These are phyloP conservation scores for Artemisia tridentata DNA, from an alignment of 129 eudicot genomes.

Conservation along the genomic window DNA sequence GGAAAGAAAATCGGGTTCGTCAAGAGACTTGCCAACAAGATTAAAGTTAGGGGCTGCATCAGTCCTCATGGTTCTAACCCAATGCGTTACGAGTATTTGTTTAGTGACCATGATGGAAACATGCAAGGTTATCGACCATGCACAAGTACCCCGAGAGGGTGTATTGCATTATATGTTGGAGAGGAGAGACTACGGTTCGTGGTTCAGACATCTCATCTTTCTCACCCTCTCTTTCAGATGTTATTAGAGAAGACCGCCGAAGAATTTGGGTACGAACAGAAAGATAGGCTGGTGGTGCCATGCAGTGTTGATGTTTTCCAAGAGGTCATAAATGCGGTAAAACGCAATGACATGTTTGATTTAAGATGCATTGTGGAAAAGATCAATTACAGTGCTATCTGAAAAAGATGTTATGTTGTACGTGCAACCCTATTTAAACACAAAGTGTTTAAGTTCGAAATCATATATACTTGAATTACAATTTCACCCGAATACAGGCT, in stretches of 20 bases:
- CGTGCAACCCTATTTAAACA: slow-evolving; percentile 19
- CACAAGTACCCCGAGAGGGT: slow-evolving; percentile 58
- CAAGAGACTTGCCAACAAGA: slow-evolving; percentile 64
- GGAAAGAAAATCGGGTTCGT: slow-evolving; percentile 58
- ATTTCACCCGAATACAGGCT: slow-evolving; percentile 4
- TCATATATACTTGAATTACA: background rate
- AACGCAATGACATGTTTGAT: slow-evolving; percentile 68
- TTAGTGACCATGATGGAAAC: slow-evolving; percentile 23
- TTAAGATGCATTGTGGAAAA: slow-evolving; percentile 62
- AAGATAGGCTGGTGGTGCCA: slow-evolving; percentile 61
- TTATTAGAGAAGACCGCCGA: slow-evolving; percentile 71
- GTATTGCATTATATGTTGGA: slow-evolving; percentile 72
- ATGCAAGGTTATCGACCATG: slow-evolving; percentile 11
- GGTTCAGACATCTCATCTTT: slow-evolving; percentile 67
- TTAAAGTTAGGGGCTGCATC: slow-evolving; percentile 27
- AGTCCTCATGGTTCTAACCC: slow-evolving; percentile 3
- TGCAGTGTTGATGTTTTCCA: slow-evolving; percentile 66
- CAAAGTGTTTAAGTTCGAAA: background rate
- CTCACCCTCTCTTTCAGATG: slow-evolving; percentile 88
- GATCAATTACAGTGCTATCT: slow-evolving; percentile 26
- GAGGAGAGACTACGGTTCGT: slow-evolving; percentile 69
- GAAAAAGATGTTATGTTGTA: slow-evolving; percentile 15
- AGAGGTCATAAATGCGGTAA: slow-evolving; percentile 68
- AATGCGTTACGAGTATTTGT: slow-evolving; percentile 32
- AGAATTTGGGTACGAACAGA: slow-evolving; percentile 64